These are phyloP conservation scores for Tetracladium setigerum DNA, from an alignment of 495 filamentous ascomycete genomes.

Conservation along the genomic window DNA sequence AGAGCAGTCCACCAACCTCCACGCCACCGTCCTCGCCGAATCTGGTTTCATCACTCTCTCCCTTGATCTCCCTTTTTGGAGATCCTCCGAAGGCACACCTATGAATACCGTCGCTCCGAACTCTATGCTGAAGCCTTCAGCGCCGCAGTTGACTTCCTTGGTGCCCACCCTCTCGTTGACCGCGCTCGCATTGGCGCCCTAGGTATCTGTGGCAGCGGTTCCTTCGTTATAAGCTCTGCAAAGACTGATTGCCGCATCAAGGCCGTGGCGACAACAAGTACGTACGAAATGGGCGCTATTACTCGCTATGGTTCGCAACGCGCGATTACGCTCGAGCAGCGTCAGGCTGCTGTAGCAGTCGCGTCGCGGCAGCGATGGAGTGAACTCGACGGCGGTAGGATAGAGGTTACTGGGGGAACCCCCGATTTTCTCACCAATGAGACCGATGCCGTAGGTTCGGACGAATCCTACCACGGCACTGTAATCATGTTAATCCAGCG, in stretches of 20 bases:
- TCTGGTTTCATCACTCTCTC: slow-evolving; percentile 28
- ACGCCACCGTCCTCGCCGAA: slow-evolving; percentile 25
- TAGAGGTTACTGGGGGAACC: slow-evolving; percentile 7
- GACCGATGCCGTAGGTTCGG: slow-evolving; percentile 12
- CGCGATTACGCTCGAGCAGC: slow-evolving; percentile 10
- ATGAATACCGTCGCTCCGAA: slow-evolving; percentile 29
- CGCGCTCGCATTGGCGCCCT: slow-evolving; percentile 28
- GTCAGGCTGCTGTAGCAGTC: slow-evolving; percentile 10
- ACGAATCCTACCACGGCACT: slow-evolving; percentile 23
- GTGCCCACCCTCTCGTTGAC: slow-evolving; percentile 23
- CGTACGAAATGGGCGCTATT: slow-evolving; percentile 25
- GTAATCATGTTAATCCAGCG: too few relatives aligned
- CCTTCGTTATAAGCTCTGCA: slow-evolving; percentile 28
- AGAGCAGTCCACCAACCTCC: slow-evolving; percentile 29
- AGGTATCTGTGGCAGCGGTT: slow-evolving; percentile 34
- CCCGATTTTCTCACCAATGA: slow-evolving; percentile 12
- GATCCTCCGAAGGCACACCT: slow-evolving; percentile 28
- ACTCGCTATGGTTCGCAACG: slow-evolving; percentile 21
- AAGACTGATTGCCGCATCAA: slow-evolving; percentile 32
- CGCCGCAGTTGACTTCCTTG: slow-evolving; percentile 29
- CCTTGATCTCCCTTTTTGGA: slow-evolving; percentile 34
- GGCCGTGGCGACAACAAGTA: slow-evolving; percentile 28
- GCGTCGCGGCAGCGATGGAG: slow-evolving; percentile 8
- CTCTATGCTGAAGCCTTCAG: slow-evolving; percentile 33
- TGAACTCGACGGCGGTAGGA: slow-evolving; percentile 14